A percentile compares a stretch with the other conserved stretches of the same genome.
These are phyloP conservation scores for Penicillium sp. DNA, from an alignment of 2,329 filamentous ascomycete species.

Conservation along the genomic window DNA sequence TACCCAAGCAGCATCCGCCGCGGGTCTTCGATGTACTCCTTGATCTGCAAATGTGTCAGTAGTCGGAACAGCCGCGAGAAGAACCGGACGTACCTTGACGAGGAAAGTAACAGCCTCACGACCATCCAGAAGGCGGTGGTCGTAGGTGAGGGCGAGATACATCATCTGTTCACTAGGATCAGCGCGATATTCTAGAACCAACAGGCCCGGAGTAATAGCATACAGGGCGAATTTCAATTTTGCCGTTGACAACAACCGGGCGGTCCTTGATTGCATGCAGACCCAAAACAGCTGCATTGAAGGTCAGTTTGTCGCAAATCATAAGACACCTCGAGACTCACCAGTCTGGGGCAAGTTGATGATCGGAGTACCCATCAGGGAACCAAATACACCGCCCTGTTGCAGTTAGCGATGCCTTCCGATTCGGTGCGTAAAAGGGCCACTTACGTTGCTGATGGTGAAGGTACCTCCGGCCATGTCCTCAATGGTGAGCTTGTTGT, in stretches of 20 bases:
- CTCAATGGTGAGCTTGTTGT: slow-evolving; percentile 95
- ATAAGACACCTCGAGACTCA: slow-evolving; percentile 23
- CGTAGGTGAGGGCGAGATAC: slow-evolving; percentile 96
- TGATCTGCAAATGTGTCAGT: slow-evolving; percentile 52
- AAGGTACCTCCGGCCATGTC: slow-evolving; percentile 99
- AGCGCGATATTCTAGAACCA: slow-evolving; percentile 11
- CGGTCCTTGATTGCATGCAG: slow-evolving; percentile 96
- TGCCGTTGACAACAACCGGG: slow-evolving; percentile 83
- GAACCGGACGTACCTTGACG: slow-evolving; percentile 61
- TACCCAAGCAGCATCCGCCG: slow-evolving; percentile 75
- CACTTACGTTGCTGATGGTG: slow-evolving; percentile 81
- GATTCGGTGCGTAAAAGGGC: neutral
- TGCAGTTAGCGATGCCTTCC: slow-evolving; percentile 12
- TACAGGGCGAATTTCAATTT: slow-evolving; percentile 84
- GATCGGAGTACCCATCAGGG: slow-evolving; percentile 94
- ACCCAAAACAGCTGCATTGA: slow-evolving; percentile 66
- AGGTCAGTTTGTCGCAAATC: neutral
- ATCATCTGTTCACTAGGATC: slow-evolving; percentile 66
- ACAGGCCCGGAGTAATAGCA: slow-evolving; percentile 21
- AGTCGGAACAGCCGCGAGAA: slow-evolving; percentile 1
- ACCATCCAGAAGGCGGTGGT: slow-evolving; percentile 92
- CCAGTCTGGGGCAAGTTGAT: slow-evolving; percentile 93
- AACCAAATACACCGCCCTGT: slow-evolving; percentile 86
- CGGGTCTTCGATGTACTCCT: slow-evolving; percentile 96
- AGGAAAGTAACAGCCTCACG: slow-evolving; percentile 95